Base-by-base conservation (phyloP, 768 basidiomycete species). In the Arthromyces matolae region DNA sequence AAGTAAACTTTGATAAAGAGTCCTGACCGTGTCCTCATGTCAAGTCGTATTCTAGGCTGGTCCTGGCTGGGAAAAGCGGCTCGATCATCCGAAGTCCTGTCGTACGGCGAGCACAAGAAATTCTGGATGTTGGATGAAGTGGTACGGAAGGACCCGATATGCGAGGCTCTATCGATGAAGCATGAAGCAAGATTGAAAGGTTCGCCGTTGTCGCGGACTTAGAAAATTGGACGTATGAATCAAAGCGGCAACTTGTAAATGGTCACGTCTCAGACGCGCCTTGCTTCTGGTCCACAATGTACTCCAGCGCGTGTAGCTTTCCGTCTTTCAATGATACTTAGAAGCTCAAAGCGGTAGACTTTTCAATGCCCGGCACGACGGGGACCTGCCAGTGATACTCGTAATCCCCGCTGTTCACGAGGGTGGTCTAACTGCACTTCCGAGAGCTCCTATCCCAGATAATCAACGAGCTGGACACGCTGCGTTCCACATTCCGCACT, bases 371-470 rank as follows among this genome's bases (percentile, higher is more conserved):
- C 33, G 39, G 32, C 47, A 48, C 8, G 40, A 50, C 52, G 54
- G 50, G 44, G 45, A 56, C 38, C 39, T 55, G 28, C 39, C 46
- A 50, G 20, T 9, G 19, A 35, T 41, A 22, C 44, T 34, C 23
- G 48, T 52, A 50, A 52, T 48, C 42, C 48, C 52, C 57, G 54
- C 42, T 55, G 27, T 34, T 48, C 28, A 34, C 31, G 50, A 53
- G 45, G 38, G 38, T 33, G 16, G 40, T 28, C 34, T 54, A 34
- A 48, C 51, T 35, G 37, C 47, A 28, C 50, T 47, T 49, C 38
- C 13, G 31, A 47, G 41, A 36, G 31, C 52, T 48, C 56, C 54
- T 55, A 50, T 53, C 31, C 44, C n/a, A 32, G 47, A 41, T 47
- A 29, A 52, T 50, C 50, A 45, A 45, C 38, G 36, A 28, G 29